Conservation (phyloP, 2,329 filamentous ascomycete species). For the Botrytis paeoniae region DNA sequence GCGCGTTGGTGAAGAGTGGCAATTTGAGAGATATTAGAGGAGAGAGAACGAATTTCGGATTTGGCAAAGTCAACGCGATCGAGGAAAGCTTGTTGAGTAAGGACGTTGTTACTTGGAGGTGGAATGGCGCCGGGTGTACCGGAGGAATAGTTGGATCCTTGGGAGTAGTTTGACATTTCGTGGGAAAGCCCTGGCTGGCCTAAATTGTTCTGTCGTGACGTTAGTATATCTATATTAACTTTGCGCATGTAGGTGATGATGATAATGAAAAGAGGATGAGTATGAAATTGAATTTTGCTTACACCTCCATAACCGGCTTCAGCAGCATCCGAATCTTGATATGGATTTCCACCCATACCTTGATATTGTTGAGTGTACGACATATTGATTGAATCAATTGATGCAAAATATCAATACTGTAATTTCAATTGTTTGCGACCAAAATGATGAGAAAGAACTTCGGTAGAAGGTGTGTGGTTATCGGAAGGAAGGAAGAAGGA, state of each 20-base stretch:
- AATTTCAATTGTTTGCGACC: neutral
- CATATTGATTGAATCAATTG: constrained; percentile 44
- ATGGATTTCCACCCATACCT: constrained; percentile 55
- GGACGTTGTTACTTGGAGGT: constrained; percentile 38
- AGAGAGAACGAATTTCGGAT: constrained; percentile 64
- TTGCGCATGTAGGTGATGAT: neutral
- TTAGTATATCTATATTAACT: neutral
- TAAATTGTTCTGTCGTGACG: constrained; percentile 23
- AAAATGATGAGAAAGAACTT: neutral
- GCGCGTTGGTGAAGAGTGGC: constrained; percentile 68
- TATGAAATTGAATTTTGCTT: constrained; percentile 8
- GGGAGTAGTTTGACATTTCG: constrained; percentile 17
- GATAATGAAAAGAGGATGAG: neutral
- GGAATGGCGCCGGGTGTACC: constrained; percentile 27
- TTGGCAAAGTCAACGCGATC: constrained; percentile 64
- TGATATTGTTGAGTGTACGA: constrained; percentile 58
- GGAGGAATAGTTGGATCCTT: constrained; percentile 23
- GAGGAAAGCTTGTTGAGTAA: constrained; percentile 67
- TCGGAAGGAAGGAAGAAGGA: constrained; percentile 1
- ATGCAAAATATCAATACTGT: constrained; percentile 19
- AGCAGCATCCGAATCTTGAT: constrained; percentile 41
- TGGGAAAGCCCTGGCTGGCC: constrained; percentile 25
- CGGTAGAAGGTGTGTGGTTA: neutral
- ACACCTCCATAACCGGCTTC: constrained; percentile 33
- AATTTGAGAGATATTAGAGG: constrained; percentile 65